Conservation (phyloP, 2,329 filamentous ascomycete species). For the Talaromyces verruculosus region DNA sequence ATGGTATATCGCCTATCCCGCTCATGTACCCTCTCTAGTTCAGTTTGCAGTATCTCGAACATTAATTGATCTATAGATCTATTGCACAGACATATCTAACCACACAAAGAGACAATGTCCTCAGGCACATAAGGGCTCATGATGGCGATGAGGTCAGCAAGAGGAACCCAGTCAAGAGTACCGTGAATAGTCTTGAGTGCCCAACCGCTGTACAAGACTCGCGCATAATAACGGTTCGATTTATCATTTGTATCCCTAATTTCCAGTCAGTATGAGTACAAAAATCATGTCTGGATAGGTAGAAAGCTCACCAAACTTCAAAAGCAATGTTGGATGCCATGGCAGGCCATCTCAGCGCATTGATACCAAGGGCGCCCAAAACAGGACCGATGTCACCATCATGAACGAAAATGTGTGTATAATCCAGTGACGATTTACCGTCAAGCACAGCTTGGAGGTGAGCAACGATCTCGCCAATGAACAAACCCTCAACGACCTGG, state of each 20-base stretch:
- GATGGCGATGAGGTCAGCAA: conserved; percentile 23
- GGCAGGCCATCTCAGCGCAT: conserved; percentile 40
- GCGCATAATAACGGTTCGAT: conserved; percentile 24
- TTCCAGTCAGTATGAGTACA: not conserved
- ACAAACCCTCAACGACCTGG: conserved; percentile 39
- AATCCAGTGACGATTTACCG: conserved; percentile 29
- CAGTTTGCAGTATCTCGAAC: not conserved
- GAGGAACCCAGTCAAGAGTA: conserved; percentile 27
- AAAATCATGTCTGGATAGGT: too few relatives aligned
- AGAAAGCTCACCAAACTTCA: conserved; percentile 37
- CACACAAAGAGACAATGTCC: conserved; percentile 28
- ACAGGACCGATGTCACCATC: conserved; percentile 42
- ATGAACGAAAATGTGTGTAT: conserved; percentile 40
- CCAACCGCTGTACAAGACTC: conserved; percentile 34
- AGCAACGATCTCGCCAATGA: conserved; percentile 39
- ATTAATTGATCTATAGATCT: not conserved
- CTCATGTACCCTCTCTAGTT: not conserved
- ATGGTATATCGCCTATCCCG: too few relatives aligned
- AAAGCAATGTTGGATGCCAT: conserved; percentile 43
- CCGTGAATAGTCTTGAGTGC: conserved; percentile 27
- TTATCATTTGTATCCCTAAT: conserved; percentile 28
- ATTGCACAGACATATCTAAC: conserved; percentile 8
- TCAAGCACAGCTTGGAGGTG: conserved; percentile 32
- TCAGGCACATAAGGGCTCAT: conserved; percentile 26
- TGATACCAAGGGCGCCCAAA: conserved; percentile 38